Conservation (phyloP, 805 yeast genomes). For the Kazachstania taianensis region DNA sequence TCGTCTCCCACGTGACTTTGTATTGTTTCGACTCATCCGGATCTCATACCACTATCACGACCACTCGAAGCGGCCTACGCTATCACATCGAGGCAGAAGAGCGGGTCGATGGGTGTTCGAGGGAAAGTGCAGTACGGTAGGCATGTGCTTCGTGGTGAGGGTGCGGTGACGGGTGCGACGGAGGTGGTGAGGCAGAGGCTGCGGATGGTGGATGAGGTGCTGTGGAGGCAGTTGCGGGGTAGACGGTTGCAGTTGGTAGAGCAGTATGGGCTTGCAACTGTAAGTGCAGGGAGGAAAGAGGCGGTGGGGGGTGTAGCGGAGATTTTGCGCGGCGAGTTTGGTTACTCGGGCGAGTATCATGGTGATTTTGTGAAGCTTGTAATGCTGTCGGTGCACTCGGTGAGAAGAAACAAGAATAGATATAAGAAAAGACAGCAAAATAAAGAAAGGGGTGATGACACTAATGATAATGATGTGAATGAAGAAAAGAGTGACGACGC, state of each 20-base stretch:
- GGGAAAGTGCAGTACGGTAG: constrained; percentile 1
- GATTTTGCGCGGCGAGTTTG: constrained; percentile 65
- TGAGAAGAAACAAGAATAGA: constrained; percentile 75
- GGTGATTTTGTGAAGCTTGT: constrained; percentile 71
- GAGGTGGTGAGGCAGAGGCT: constrained; percentile 38
- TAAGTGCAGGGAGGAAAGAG: neutral
- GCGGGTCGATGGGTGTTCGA: no score
- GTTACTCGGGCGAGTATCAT: no score
- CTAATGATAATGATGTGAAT: neutral
- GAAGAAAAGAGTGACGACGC: neutral
- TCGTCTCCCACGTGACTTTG: no score
- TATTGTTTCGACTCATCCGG: no score
- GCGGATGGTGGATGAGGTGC: constrained; percentile 66
- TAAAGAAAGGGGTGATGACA: neutral
- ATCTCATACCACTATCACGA: no score
- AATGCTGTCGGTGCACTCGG: constrained; percentile 88
- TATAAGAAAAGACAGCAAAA: constrained; percentile 31
- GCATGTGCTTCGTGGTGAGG: constrained; percentile 1
- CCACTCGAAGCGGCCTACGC: no score
- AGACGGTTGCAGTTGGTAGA: constrained; percentile 81
- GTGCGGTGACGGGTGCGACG: constrained; percentile 29
- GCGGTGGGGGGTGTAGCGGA: constrained; percentile 77
- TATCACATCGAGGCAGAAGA: no score
- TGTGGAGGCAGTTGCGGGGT: constrained; percentile 84
- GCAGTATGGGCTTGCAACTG: neutral